Evolutionary conservation across 768 basidiomycete genomes (phyloP).

Genomic region (Tubosaeta sp.): DNA sequence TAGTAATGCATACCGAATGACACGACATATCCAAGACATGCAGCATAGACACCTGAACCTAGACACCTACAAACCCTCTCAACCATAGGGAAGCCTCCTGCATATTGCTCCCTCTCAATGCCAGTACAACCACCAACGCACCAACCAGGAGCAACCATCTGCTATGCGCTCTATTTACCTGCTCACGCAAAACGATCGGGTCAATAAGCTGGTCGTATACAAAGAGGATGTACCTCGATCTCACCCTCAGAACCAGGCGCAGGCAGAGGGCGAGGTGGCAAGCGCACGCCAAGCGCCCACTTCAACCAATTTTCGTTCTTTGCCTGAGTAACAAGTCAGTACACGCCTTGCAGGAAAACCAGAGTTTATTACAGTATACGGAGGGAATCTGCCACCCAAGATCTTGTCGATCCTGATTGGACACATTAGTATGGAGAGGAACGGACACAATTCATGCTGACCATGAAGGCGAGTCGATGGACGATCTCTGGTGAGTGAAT

Average conservation of each 20-base stretch:
- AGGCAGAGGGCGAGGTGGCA: slow-evolving; percentile 21
- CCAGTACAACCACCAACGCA: slow-evolving; percentile 4
- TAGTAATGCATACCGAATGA: not conserved
- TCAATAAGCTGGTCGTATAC: slow-evolving; percentile 9
- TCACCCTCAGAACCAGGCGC: slow-evolving; percentile 9
- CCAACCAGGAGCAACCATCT: slow-evolving; percentile 8
- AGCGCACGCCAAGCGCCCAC: slow-evolving; percentile 6
- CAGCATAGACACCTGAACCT: not conserved
- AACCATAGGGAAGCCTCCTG: slow-evolving; percentile 2
- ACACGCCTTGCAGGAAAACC: not conserved
- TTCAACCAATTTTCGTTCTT: slow-evolving; percentile 24
- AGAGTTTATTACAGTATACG: slow-evolving; percentile 20
- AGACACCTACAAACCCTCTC: slow-evolving; percentile 15
- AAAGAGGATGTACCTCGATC: slow-evolving; percentile 6
- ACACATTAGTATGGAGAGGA: not conserved
- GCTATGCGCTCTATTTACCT: not conserved
- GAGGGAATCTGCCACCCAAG: slow-evolving; percentile 27
- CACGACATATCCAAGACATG: not conserved
- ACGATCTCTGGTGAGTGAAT: slow-evolving; percentile 71
- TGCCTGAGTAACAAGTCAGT: slow-evolving; percentile 5
- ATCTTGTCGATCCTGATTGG: slow-evolving; percentile 20
- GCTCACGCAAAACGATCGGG: not conserved
- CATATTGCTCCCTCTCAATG: slow-evolving; percentile 1
- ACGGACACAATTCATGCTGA: not conserved
- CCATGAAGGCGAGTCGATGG: slow-evolving; percentile 41